Percentiles rank a stretch among this genome's conserved stretches.
These are phyloP conservation scores for Maudiozyma saulgeensis DNA, from an alignment of 805 yeast genomes.

Conservation along the genomic window DNA sequence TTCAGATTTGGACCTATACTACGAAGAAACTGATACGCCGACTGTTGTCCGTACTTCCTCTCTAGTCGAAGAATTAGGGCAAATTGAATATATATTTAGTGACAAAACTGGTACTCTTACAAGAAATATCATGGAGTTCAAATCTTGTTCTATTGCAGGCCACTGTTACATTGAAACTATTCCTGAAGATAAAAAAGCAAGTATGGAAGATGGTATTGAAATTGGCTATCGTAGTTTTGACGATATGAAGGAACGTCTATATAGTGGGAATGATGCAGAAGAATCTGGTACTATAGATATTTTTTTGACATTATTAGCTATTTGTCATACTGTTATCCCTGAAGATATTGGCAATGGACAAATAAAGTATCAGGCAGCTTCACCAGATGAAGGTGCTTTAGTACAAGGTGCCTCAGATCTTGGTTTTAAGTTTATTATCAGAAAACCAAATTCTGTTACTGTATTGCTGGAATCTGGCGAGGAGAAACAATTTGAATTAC, in stretches of 20 bases:
- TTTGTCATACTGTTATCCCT: slow-evolving; percentile 97
- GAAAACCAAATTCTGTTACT: slow-evolving; percentile 76
- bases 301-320: slow-evolving; percentile 73
- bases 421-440: slow-evolving; percentile 75
- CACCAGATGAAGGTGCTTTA: slow-evolving; percentile 98
- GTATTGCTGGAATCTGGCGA: slow-evolving; percentile 45
- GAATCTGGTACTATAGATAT: slow-evolving; percentile 52
- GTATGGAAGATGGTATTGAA: slow-evolving; percentile 68
- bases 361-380: slow-evolving; percentile 94
- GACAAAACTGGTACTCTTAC: slow-evolving; percentile 98
- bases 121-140: slow-evolving; percentile 92
- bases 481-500: slow-evolving; percentile 57
- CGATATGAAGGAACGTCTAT: slow-evolving; percentile 42
- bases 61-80: slow-evolving; percentile 94
- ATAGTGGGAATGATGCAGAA: slow-evolving; percentile 32
- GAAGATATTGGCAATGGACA: slow-evolving; percentile 55
- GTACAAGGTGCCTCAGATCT: slow-evolving; percentile 91
- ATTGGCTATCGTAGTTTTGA: slow-evolving; percentile 68
- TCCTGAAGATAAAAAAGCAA: slow-evolving; percentile 81
- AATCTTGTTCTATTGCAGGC: slow-evolving; percentile 88
- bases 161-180: slow-evolving; percentile 76
- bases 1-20: slow-evolving; percentile 88
- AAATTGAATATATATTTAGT: slow-evolving; percentile 89
- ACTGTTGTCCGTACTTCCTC: slow-evolving; percentile 92
- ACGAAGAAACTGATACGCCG: slow-evolving; percentile 82